These are phyloP conservation scores for Backusella westeae DNA, from an alignment of 192 early-diverging fungal species.

Conservation along the genomic window DNA sequence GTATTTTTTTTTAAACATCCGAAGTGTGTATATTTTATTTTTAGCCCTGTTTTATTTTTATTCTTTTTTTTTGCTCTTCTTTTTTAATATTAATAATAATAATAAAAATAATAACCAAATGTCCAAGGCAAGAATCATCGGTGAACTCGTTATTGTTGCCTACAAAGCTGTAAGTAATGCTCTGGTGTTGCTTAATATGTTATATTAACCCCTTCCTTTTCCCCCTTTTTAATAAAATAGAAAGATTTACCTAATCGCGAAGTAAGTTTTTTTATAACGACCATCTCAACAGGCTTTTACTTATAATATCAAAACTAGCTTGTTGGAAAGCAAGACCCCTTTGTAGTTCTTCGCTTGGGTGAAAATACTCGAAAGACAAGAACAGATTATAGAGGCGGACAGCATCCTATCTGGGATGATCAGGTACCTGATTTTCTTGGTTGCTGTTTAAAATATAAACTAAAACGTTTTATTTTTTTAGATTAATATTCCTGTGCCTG, in stretches of 20 bases:
- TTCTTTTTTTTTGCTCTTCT: background rate
- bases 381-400: constrained; percentile 55
- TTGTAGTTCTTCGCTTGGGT: constrained; percentile 47
- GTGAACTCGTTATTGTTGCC: constrained; percentile 39
- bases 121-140: constrained; percentile 29
- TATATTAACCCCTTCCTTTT: background rate
- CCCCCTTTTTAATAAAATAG: constrained; percentile 14
- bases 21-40: background rate
- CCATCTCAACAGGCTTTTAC: background rate
- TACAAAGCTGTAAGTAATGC: constrained; percentile 35
- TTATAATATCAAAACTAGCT: constrained; percentile 10
- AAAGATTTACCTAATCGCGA: constrained; percentile 40
- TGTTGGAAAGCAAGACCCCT: constrained; percentile 57
- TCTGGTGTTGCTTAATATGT: background rate
- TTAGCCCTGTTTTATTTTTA: background rate
- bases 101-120: constrained; percentile 1
- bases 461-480: background rate
- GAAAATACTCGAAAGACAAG: constrained; percentile 42
- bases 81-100: background rate
- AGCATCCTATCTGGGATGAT: constrained; percentile 56
- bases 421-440: constrained; percentile 37
- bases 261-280: constrained; percentile 5
- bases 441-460: background rate
- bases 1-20: background rate
- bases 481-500: constrained; percentile 44